Percentiles rank a stretch among this genome's conserved stretches.
Evolutionary conservation across 805 yeast genomes (phyloP).

Genomic region (Yamadazyma sp.): DNA sequence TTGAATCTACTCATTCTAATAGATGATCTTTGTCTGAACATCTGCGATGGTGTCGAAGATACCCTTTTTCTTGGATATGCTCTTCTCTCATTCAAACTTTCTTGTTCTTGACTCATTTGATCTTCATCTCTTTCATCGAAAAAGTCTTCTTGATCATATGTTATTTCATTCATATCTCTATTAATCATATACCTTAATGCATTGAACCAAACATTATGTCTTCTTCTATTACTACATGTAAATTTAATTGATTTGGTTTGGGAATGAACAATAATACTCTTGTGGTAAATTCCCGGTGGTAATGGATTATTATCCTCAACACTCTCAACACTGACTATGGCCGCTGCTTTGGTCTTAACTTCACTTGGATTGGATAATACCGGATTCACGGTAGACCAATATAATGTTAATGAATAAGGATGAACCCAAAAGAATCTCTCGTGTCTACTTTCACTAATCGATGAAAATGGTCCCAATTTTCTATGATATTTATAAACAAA

Average conservation of each 20-base stretch:
- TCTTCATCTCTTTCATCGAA: conserved; percentile 14
- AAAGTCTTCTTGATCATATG: conserved; percentile 32
- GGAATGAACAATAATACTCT: conserved; percentile 75
- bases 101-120: conserved; percentile 14
- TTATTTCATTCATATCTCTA: conserved; percentile 57
- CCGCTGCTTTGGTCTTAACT: conserved; percentile 72
- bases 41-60: conserved; percentile 14
- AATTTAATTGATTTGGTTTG: conserved; percentile 59
- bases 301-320: conserved; percentile 82
- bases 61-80: conserved; percentile 20
- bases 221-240: conserved; percentile 82
- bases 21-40: conserved; percentile 13
- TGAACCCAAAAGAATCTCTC: conserved; percentile 95
- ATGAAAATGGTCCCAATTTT: conserved; percentile 68
- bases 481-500: conserved; percentile 82
- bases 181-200: conserved; percentile 74
- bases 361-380: conserved; percentile 64
- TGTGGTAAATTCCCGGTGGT: conserved; percentile 85
- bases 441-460: conserved; percentile 77
- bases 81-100: conserved; percentile 20
- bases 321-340: conserved; percentile 74
- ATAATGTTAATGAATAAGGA: conserved; percentile 86
- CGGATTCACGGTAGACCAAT: conserved; percentile 86
- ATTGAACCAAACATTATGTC: conserved; percentile 90
- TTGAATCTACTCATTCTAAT: conserved; percentile 17